Evolutionary conservation across 2,329 filamentous ascomycete genomes (phyloP), one percentile per base, ranked within the genome.

Genomic region (Colletotrichum orchidophilum): DNA sequence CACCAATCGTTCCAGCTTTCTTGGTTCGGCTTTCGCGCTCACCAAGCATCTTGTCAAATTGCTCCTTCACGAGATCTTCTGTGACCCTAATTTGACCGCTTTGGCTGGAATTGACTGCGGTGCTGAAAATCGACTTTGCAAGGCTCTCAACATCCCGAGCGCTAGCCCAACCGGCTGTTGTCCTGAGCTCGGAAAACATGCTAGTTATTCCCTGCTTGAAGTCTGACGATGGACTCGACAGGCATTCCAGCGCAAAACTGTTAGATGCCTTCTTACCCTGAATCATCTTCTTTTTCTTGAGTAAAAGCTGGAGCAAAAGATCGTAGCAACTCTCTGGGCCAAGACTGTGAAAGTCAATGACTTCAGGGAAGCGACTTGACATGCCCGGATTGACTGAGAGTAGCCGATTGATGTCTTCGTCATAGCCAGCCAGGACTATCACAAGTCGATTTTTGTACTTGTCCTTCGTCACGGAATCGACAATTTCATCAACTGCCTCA

Each of bases 341-440:
- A 13, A 92, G 76, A 2, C 82, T 75, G 0, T 81, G 77, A 76
- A 94, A 94, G 27, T 86, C 78, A 1, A 94, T 77, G 0, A 85
- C 82, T 42, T 92, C 90, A 0, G 90, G 88, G 74, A 94, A 94
- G 0, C 92, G 87, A 49, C 88, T 91, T 0, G 87, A 87, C 18
- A 94, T 80, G 0, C 91, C 92, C 0, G 87, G 84, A 72, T 94
- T 94, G 24, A 86, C 82, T 0, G 81, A 80, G 79, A 94, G 84
- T 0, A 94, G 84, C 0, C 82, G 80, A 74, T 94, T 89, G 68
- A 94, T 93, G 46, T 93, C 89, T 0, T 85, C 75, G 11, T 90
- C 87, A 73, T 94, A 94, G 0, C 92, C 92, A 0, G 92, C 92
- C 0, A 94, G 80, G 42, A 94, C 92, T 42, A 92, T 85, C 49